Evolutionary conservation across 2,329 filamentous ascomycete genomes (phyloP).

Genomic region (Pseudogymnoascus pannorum): DNA sequence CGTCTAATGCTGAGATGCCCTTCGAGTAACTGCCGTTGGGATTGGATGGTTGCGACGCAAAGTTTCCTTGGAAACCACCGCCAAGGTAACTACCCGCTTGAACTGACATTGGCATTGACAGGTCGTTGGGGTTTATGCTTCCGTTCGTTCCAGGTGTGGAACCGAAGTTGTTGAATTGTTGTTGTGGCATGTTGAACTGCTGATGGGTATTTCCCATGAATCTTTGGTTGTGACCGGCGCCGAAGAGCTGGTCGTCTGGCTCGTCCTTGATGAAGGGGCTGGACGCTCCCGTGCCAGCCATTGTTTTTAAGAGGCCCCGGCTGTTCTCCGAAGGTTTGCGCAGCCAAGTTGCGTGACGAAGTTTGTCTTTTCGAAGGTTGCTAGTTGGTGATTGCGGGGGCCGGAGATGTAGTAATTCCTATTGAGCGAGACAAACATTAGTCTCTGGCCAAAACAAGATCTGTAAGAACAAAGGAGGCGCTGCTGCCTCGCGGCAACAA

Average conservation of each 20-base stretch:
- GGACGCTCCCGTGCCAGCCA: conserved; percentile 30
- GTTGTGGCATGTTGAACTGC: conserved; percentile 38
- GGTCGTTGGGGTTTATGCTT: conserved; percentile 76
- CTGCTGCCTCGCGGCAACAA: neutral
- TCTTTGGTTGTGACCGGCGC: conserved; percentile 22
- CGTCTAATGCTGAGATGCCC: conserved; percentile 71
- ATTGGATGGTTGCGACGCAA: conserved; percentile 43
- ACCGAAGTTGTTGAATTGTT: conserved; percentile 33
- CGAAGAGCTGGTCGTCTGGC: conserved; percentile 54
- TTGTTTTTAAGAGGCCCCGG: conserved; percentile 18
- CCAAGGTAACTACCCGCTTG: conserved; percentile 38
- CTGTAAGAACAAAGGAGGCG: neutral
- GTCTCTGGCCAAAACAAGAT: neutral
- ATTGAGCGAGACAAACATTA: neutral
- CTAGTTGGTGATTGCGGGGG: conserved; percentile 3
- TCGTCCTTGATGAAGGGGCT: conserved; percentile 63
- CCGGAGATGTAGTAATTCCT: neutral
- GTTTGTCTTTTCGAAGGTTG: conserved; percentile 6
- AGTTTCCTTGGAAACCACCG: conserved; percentile 56
- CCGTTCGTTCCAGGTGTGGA: conserved; percentile 32
- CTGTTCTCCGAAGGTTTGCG: conserved; percentile 3
- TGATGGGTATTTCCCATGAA: conserved; percentile 26
- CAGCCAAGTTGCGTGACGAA: conserved; percentile 6
- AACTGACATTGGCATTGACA: conserved; percentile 56
- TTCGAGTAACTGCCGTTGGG: conserved; percentile 66